These are phyloP conservation scores for Xerocomellus amylosporus DNA, from an alignment of 768 basidiomycete species.

Conservation along the genomic window DNA sequence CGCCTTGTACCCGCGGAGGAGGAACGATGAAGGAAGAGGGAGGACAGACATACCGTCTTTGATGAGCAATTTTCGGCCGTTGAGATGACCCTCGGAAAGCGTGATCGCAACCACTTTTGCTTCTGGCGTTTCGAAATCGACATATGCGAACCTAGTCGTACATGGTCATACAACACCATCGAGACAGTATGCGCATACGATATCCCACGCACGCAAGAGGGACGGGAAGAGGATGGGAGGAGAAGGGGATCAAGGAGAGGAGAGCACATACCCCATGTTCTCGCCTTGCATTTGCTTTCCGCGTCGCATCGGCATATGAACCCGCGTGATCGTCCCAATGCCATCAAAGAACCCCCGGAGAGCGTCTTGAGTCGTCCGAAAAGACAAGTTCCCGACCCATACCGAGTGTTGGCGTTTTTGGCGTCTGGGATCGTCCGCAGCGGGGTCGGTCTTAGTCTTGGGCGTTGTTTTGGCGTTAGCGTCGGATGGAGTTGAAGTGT, in stretches of 20 bases:
- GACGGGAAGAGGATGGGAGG: background rate
- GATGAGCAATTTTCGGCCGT: constrained; percentile 87
- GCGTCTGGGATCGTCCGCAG: constrained; percentile 14
- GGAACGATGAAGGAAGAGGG: background rate
- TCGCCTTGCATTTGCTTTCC: constrained; percentile 53
- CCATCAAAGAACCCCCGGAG: constrained; percentile 68
- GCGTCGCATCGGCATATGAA: constrained; percentile 83
- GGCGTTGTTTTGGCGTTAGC: background rate
- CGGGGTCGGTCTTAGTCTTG: background rate
- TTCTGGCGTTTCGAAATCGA: constrained; percentile 83
- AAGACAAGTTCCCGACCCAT: constrained; percentile 95
- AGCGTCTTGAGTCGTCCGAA: constrained; percentile 79
- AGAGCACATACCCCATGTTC: constrained; percentile 69
- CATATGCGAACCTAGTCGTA: constrained; percentile 81
- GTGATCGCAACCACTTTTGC: constrained; percentile 73
- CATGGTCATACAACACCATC: constrained; percentile 7
- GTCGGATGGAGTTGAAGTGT: background rate
- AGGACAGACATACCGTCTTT: constrained; percentile 68
- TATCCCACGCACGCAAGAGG: background rate
- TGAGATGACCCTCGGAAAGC: constrained; percentile 74
- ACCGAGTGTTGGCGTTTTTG: constrained; percentile 77
- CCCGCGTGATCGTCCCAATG: constrained; percentile 70
- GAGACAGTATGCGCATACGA: background rate
- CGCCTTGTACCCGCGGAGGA: background rate
- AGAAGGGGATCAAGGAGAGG: background rate